Conservation (phyloP, 352 stramenopile genomes). For the Elongisporangium senticosum region DNA sequence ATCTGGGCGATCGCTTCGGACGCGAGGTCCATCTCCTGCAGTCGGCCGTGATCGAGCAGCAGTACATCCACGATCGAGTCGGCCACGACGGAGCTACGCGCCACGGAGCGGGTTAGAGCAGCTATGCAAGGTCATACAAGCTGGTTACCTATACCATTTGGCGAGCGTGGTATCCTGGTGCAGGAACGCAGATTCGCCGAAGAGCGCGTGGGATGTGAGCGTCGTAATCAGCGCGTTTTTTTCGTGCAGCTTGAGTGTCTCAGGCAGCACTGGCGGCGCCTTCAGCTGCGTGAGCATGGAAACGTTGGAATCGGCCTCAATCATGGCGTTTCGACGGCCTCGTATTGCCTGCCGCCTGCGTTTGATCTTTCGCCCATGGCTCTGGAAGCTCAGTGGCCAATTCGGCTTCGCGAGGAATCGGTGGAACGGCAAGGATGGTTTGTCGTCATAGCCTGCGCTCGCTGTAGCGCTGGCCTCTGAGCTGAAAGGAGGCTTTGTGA, state of each 20-base stretch:
- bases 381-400: conserved; percentile 63
- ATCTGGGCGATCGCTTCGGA: conserved; percentile 55
- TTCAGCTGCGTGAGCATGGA: conserved; percentile 8
- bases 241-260: conserved; percentile 22
- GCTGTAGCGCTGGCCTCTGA: conserved; percentile 3
- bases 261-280: conserved; percentile 11
- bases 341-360: conserved; percentile 39
- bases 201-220: conserved; percentile 46
- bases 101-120: background rate
- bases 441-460: conserved; percentile 11
- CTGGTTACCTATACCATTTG: conserved; percentile 32
- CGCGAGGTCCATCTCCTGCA: conserved; percentile 73
- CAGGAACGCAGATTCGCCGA: conserved; percentile 57
- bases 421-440: conserved; percentile 45
- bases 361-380: conserved; percentile 15
- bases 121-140: background rate
- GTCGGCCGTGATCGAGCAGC: conserved; percentile 57
- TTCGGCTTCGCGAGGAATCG: conserved; percentile 44
- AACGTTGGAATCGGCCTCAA: background rate
- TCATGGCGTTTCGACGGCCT: conserved; percentile 41
- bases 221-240: conserved; percentile 40
- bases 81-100: conserved; percentile 37
- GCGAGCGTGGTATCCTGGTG: conserved; percentile 38
- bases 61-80: conserved; percentile 70
- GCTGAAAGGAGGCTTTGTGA: conserved; percentile 35